A percentile compares a stretch with the other conserved stretches of the same genome.
Conservation (phyloP, 495 filamentous ascomycete species). For the Penicillium lagena region DNA sequence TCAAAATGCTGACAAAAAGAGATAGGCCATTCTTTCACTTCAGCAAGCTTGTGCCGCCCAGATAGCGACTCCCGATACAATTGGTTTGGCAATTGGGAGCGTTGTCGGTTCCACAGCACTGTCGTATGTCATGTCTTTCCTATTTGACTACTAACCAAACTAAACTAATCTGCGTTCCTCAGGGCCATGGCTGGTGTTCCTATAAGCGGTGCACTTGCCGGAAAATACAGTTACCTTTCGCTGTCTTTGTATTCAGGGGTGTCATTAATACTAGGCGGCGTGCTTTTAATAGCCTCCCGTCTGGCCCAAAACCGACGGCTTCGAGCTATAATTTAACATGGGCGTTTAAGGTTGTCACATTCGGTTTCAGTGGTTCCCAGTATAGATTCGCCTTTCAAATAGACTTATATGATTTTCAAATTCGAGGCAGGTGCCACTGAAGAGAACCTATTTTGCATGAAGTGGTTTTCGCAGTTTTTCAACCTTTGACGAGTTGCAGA, state of each 20-base stretch:
- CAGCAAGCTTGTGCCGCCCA: slow-evolving; percentile 37
- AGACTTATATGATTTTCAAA: no score
- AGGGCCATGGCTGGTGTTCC: slow-evolving; percentile 33
- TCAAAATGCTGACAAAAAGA: neutral
- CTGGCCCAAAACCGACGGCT: slow-evolving; percentile 15
- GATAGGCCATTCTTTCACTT: slow-evolving; percentile 32
- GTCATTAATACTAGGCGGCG: slow-evolving; percentile 23
- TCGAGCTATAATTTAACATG: slow-evolving; percentile 15
- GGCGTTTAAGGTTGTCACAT: neutral
- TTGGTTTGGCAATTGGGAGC: slow-evolving; percentile 26
- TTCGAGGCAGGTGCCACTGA: no score
- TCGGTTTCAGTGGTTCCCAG: no score
- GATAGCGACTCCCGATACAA: slow-evolving; percentile 20
- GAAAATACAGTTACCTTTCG: slow-evolving; percentile 28
- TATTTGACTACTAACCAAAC: neutral
- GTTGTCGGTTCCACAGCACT: slow-evolving; percentile 28
- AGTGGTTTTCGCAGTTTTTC: no score
- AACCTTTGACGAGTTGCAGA: no score
- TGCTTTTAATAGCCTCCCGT: slow-evolving; percentile 19
- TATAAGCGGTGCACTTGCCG: slow-evolving; percentile 26
- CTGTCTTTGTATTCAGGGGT: slow-evolving; percentile 28
- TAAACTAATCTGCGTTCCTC: neutral
- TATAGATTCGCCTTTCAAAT: no score
- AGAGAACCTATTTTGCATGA: no score
- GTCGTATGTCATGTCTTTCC: slow-evolving; percentile 17